phyloP scores from a whole-genome alignment of 2,329 filamentous ascomycete species.

The Colletotrichum sp. region DNA sequence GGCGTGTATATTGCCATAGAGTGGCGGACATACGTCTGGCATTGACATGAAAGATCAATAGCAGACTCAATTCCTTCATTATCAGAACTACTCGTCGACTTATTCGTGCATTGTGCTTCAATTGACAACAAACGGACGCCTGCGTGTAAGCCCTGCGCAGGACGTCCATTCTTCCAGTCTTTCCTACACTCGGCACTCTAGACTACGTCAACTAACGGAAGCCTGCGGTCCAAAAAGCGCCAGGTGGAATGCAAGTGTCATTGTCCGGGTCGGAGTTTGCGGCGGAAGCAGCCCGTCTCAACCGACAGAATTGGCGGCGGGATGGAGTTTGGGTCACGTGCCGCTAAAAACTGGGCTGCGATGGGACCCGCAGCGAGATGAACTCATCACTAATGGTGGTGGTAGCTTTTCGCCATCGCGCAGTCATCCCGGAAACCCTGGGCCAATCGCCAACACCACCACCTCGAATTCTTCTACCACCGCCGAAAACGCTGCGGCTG shows the following conservation, averaged over 20 bases:
- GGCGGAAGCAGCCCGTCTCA: conserved; percentile 1
- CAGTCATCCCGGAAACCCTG: conserved; percentile 4
- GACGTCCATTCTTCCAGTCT: neutral
- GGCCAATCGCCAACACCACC: conserved; percentile 5
- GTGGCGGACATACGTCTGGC: neutral
- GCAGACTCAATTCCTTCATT: neutral
- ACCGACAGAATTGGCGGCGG: neutral
- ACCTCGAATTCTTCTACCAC: neutral
- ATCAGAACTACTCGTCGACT: neutral
- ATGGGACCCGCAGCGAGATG: neutral
- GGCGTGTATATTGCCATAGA: neutral
- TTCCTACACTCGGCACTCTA: neutral
- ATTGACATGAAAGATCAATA: neutral
- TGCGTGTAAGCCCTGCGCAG: neutral
- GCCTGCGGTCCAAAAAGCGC: neutral
- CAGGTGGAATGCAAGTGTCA: neutral
- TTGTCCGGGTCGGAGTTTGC: conserved; percentile 10
- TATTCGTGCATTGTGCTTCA: neutral
- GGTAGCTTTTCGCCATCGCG: conserved; percentile 15
- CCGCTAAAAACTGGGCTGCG: conserved; percentile 8
- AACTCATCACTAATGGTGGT: conserved; percentile 16
- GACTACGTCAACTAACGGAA: neutral
- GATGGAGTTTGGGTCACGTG: conserved; percentile 16
- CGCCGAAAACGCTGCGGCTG: neutral
- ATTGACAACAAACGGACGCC: neutral